Evolutionary conservation across 2,329 filamentous ascomycete genomes (phyloP).

Genomic region (Metarhizium sp.): DNA sequence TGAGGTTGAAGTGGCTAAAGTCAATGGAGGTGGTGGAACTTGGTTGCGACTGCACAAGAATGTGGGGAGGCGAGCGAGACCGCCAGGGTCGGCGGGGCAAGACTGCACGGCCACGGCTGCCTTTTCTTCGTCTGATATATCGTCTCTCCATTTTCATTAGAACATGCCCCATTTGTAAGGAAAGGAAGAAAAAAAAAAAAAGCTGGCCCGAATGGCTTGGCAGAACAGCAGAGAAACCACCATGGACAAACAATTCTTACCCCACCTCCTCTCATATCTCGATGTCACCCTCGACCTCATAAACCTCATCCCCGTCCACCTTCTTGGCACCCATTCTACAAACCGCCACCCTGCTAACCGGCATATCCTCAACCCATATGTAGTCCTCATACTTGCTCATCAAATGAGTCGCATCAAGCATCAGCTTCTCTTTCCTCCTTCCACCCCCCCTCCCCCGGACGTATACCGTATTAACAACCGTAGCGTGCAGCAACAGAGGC

Average conservation of each 20-base stretch:
- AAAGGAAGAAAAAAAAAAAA: no score
- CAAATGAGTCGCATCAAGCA: conserved; percentile 45
- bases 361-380: conserved; percentile 60
- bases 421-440: conserved; percentile 29
- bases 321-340: conserved; percentile 83
- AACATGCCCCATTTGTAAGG: no score
- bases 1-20: not conserved
- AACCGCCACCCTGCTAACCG: conserved; percentile 63
- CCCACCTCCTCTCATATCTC: conserved; percentile 18
- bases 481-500: conserved; percentile 70
- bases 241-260: not conserved
- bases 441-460: conserved; percentile 32
- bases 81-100: no score
- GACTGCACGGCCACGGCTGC: no score
- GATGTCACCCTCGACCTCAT: conserved; percentile 44
- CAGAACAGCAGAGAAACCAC: not conserved
- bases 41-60: no score
- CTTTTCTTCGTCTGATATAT: no score
- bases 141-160: no score
- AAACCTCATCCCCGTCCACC: conserved; percentile 40
- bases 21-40: not conserved
- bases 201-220: not conserved
- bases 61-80: not conserved
- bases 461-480: conserved; percentile 79
- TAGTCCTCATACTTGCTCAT: conserved; percentile 53